phyloP scores from a whole-genome alignment of 441 rosid species.

The Jatropha podagrica region DNA sequence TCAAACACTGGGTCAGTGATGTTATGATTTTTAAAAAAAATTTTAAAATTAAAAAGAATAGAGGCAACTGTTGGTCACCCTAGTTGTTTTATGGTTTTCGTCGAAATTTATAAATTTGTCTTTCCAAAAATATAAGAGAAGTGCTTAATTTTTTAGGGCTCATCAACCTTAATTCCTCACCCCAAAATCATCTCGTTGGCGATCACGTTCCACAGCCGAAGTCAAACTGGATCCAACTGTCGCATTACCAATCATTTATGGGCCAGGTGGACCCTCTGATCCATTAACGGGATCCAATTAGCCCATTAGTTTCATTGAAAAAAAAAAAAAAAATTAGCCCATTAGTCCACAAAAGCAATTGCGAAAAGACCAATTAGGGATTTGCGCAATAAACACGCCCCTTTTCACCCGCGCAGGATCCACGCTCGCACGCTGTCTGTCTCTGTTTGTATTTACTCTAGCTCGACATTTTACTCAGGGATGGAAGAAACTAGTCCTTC shows the following conservation, averaged over 20 bases:
- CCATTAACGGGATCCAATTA: background rate
- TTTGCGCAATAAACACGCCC: background rate
- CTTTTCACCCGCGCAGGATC: background rate
- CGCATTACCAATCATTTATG: background rate
- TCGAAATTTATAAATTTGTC: too few relatives aligned
- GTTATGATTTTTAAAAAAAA: too few relatives aligned
- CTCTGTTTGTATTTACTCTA: background rate
- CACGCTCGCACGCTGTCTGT: background rate
- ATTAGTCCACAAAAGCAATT: background rate
- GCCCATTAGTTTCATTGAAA: background rate
- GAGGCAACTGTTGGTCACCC: too few relatives aligned
- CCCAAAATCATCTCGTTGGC: too few relatives aligned
- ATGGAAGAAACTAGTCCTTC: slow-evolving; percentile 39
- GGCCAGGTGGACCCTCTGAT: background rate
- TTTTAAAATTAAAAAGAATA: too few relatives aligned
- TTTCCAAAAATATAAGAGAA: too few relatives aligned
- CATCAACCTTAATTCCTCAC: too few relatives aligned
- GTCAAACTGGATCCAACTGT: background rate
- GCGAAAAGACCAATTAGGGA: slow-evolving; percentile 3
- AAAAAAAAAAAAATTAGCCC: background rate
- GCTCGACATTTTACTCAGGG: slow-evolving; percentile 10
- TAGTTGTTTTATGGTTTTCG: too few relatives aligned
- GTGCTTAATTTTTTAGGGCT: too few relatives aligned
- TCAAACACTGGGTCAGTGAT: too few relatives aligned
- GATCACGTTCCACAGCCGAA: background rate